Evolutionary conservation across 2,329 filamentous ascomycete genomes (phyloP).

Genomic region (Lasiodiplodia hormozganensis): DNA sequence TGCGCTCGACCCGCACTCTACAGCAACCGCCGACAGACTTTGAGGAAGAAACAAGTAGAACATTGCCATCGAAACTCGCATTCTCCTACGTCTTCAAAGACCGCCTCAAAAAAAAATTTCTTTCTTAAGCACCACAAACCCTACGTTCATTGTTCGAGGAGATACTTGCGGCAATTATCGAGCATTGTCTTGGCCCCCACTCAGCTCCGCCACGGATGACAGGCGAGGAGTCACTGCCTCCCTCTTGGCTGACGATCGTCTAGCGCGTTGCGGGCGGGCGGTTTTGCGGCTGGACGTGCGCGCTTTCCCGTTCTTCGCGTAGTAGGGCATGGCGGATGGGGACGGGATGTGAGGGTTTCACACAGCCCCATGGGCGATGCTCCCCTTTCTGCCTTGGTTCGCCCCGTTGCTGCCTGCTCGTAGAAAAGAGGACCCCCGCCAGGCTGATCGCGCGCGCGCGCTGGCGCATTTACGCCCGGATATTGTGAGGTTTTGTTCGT

Average conservation of each 20-base stretch:
- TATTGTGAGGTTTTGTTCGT: neutral
- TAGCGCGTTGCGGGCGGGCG: neutral
- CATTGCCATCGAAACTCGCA: neutral
- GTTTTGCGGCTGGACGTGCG: neutral
- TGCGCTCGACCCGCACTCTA: neutral
- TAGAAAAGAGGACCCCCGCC: neutral
- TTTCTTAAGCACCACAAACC: too few relatives aligned
- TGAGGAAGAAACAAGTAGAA: neutral
- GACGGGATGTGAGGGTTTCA: neutral
- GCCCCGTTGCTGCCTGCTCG: constrained; percentile 6
- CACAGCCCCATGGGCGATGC: neutral
- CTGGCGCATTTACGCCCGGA: neutral
- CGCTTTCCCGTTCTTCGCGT: too few relatives aligned
- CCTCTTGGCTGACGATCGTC: too few relatives aligned
- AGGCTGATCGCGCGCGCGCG: neutral
- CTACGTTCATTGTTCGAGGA: too few relatives aligned
- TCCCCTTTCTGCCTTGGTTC: neutral
- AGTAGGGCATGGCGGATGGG: neutral
- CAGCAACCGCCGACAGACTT: neutral
- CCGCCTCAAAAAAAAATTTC: too few relatives aligned
- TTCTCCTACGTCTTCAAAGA: neutral
- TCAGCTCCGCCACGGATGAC: too few relatives aligned
- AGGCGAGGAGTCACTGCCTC: too few relatives aligned
- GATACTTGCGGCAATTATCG: too few relatives aligned
- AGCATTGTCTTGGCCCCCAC: too few relatives aligned